A percentile compares a stretch with the other conserved stretches of the same genome.
phyloP scores from a whole-genome alignment of 805 yeast genomes.

The Ogataea naganishii region DNA sequence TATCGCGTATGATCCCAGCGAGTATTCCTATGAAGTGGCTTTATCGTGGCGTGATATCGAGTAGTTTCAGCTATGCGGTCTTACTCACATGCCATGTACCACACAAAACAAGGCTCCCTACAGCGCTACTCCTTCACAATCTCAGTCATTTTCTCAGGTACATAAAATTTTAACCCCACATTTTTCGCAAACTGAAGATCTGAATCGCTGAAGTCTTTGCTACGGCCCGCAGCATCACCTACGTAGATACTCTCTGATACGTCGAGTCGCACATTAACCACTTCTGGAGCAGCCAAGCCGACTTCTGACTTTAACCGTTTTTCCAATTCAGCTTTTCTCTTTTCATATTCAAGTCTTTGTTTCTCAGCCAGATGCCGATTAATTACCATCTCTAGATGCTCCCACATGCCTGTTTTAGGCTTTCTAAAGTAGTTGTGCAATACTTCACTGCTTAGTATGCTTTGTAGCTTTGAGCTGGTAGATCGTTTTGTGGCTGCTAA shows the following conservation, averaged over 20 bases:
- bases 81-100: too few species aligned
- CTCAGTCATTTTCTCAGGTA: slow-evolving; percentile 81
- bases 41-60: too few species aligned
- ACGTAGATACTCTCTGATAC: slow-evolving; percentile 48
- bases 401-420: slow-evolving; percentile 77
- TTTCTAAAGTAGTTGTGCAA: slow-evolving; percentile 46
- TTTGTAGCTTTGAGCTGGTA: slow-evolving; percentile 14
- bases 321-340: too few species aligned
- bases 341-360: slow-evolving; percentile 32
- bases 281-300: too few species aligned
- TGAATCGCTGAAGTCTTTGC: slow-evolving; percentile 68
- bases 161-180: slow-evolving; percentile 42
- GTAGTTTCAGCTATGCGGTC: too few species aligned
- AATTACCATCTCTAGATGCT: too few species aligned
- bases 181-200: slow-evolving; percentile 64
- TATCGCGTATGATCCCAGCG: too few species aligned
- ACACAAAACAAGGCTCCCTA: too few species aligned
- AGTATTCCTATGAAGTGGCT: too few species aligned
- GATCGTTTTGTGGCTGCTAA: slow-evolving; percentile 61
- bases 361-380: too few species aligned
- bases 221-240: slow-evolving; percentile 97
- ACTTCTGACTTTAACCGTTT: too few species aligned
- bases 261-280: slow-evolving; percentile 26
- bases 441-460: slow-evolving; percentile 18
- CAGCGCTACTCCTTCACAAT: too few species aligned